Evolutionary conservation across 2,329 filamentous ascomycete species (phyloP).

Genomic region (Aureobasidium mangrovei): DNA sequence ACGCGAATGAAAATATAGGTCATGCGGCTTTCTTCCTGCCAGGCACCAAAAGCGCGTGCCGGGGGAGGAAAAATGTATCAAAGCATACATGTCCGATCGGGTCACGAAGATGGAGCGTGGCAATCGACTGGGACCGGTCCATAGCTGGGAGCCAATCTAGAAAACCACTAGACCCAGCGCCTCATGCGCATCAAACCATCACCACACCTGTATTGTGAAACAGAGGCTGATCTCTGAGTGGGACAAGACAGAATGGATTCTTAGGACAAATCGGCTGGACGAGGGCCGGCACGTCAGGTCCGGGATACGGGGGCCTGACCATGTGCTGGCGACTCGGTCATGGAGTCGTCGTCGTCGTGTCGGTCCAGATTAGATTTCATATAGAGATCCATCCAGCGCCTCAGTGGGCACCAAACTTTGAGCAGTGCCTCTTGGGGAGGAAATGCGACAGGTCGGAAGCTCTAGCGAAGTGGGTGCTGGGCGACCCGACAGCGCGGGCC

Average conservation of each 20-base stretch:
- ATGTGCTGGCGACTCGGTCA: neutral
- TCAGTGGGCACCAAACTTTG: slow-evolving; percentile 8
- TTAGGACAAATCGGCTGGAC: neutral
- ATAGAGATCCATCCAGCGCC: neutral
- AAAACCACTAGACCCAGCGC: slow-evolving; percentile 15
- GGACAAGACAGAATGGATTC: slow-evolving; percentile 9
- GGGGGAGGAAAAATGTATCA: slow-evolving; percentile 26
- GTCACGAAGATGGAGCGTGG: slow-evolving; percentile 10
- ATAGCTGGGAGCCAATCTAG: slow-evolving; percentile 13
- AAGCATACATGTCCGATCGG: slow-evolving; percentile 15
- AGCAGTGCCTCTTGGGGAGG: neutral
- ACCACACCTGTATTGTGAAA: slow-evolving; percentile 14
- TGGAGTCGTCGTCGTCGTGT: neutral
- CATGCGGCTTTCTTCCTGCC: slow-evolving; percentile 21
- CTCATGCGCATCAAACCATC: slow-evolving; percentile 17
- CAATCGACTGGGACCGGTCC: slow-evolving; percentile 12
- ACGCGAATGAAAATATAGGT: slow-evolving; percentile 7
- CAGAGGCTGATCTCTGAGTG: slow-evolving; percentile 13
- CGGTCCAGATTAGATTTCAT: neutral
- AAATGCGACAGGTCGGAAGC: slow-evolving; percentile 11
- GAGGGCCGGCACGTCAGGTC: neutral
- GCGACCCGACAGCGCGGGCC: slow-evolving; percentile 5
- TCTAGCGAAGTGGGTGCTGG: slow-evolving; percentile 5
- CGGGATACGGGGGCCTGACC: slow-evolving; percentile 1
- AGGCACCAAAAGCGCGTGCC: slow-evolving; percentile 31